Base-by-base conservation (phyloP, 164 flowering plant species). In the Magnolia sinica region DNA sequence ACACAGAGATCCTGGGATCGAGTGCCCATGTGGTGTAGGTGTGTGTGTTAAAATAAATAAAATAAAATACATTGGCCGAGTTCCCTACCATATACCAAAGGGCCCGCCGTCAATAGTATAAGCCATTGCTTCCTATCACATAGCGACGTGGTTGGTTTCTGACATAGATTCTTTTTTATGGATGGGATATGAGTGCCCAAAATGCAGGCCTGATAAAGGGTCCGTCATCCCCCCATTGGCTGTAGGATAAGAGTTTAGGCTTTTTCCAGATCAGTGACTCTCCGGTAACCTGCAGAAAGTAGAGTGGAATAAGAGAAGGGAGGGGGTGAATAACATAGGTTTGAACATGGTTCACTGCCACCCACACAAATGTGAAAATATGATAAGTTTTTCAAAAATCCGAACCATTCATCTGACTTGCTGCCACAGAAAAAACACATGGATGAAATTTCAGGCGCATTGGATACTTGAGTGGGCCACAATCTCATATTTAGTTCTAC, bases 211-310 rank as follows among this genome's bases (percentile, higher is more conserved):
- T 13, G 16, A 55, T 16, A 55, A 11, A 55, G 61, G 61, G 11
- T 55, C 18, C 61, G 18, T 55, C 18, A 11, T 55, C 61, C 61
- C 61, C 61, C 61, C 13, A 55, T 16, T 16, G 18, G 13, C 61
- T 3, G 13, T 55, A 9, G 61, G 61, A 55, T 14, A 3, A 55
- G 61, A 55, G 18, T 11, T 55, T 55, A 11, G 61, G 7, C 45
- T 55, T 55, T 55, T 9, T 55, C 13, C 16, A 74, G 27, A 76
- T 89, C 79, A 92, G 73, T 92, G 92, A 76, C 95, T 91, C 86
- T 92, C 92, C 2, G 93, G 95, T 80, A 92, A 85, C 88, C 97
- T 92, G 90, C 83, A 86, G 71, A 52, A 61, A 81, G 73, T 29
- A 79, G 1, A 76, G 50, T 65, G 49, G 80, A 72, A 72, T 52